phyloP scores from a whole-genome alignment of 108 stramenopile species.

The Cyclotella choctawhatcheeana region DNA sequence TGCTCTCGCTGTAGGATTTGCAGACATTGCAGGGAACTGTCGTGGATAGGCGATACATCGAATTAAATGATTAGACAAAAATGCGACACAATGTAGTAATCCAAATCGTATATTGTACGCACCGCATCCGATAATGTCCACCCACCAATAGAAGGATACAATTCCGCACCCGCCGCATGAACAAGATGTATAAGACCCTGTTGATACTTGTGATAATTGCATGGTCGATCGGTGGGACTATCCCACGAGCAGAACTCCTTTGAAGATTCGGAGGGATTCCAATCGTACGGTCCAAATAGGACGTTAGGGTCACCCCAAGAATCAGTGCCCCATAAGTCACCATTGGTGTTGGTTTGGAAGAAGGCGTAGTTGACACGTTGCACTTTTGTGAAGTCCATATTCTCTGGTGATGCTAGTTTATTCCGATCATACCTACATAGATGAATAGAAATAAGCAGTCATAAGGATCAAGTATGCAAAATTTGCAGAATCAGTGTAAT shows the following conservation, averaged over 20 bases:
- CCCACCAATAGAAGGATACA: constrained; percentile 11
- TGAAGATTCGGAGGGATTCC: constrained; percentile 22
- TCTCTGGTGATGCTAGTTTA: constrained; percentile 34
- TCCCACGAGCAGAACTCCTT: constrained; percentile 41
- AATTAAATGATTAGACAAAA: no score
- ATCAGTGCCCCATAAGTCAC: constrained; percentile 31
- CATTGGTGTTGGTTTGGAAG: constrained; percentile 36
- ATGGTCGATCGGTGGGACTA: constrained; percentile 24
- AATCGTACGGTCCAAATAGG: constrained; percentile 33
- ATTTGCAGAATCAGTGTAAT: no score
- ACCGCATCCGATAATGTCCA: neutral
- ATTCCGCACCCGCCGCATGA: constrained; percentile 40
- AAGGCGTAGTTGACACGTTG: constrained; percentile 50
- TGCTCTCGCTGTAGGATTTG: constrained; percentile 17
- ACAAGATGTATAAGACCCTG: constrained; percentile 39
- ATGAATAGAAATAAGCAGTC: neutral
- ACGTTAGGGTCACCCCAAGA: constrained; percentile 29
- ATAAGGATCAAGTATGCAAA: neutral
- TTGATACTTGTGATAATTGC: constrained; percentile 37
- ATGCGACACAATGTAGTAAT: no score
- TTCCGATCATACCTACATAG: constrained; percentile 30
- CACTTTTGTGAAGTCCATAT: constrained; percentile 51
- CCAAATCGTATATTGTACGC: neutral
- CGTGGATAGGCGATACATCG: neutral
- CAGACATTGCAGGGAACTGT: constrained; percentile 40